Evolutionary conservation across 257 asterid species (phyloP).

Genomic region (Ilex asprella): DNA sequence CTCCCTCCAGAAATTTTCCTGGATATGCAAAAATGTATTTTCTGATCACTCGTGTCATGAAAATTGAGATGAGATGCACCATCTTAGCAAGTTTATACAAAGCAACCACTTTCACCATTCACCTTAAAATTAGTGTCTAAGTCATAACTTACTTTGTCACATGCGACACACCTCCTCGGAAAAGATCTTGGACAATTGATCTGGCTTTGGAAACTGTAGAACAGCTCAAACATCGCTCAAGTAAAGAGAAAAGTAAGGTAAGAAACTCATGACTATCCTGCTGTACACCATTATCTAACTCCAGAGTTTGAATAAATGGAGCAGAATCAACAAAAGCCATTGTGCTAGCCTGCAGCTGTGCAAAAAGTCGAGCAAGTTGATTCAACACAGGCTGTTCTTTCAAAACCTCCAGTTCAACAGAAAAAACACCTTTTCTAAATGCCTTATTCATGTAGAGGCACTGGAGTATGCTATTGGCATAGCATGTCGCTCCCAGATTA

Average conservation of each 20-base stretch:
- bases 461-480: conserved; percentile 95
- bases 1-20: too few relatives aligned
- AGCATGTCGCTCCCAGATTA: conserved; percentile 97
- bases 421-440: conserved; percentile 83
- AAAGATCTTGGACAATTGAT: conserved; percentile 82
- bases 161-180: conserved; percentile 96
- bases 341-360: conserved; percentile 82
- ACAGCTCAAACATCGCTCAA: conserved; percentile 74
- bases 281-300: conserved; percentile 92
- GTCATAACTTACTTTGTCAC: conserved; percentile 61
- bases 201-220: conserved; percentile 68
- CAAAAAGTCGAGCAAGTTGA: conserved; percentile 77
- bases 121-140: background rate
- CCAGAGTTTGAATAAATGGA: conserved; percentile 83
- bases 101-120: too few relatives aligned
- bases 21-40: too few relatives aligned
- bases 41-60: too few relatives aligned
- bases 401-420: conserved; percentile 72
- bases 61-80: too few relatives aligned
- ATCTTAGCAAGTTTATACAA: too few relatives aligned
- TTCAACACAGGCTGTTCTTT: conserved; percentile 66
- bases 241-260: conserved; percentile 84
- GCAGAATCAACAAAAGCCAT: conserved; percentile 96
- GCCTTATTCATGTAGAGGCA: conserved; percentile 85
- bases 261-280: conserved; percentile 98